A percentile compares a stretch with the other conserved stretches of the same genome.
Conservation (phyloP, 495 filamentous ascomycete genomes). For the Polyplosphaeria fusca region DNA sequence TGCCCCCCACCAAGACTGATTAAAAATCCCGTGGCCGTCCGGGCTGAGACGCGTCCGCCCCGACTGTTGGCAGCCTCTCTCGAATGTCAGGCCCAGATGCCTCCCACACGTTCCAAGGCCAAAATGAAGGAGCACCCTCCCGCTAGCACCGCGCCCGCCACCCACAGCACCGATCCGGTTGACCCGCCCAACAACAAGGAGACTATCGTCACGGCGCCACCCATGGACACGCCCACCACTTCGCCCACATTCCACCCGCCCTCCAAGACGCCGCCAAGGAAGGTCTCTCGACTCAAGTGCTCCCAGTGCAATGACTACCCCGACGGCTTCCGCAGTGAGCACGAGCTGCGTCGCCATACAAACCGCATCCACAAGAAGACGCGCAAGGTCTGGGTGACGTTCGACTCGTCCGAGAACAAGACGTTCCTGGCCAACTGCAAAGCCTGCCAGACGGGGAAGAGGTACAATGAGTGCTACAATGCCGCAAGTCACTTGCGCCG, state of each 20-base stretch:
- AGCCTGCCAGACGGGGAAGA: slow-evolving; percentile 35
- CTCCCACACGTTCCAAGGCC: slow-evolving; percentile 21
- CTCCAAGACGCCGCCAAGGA: slow-evolving; percentile 16
- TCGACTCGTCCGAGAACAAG: slow-evolving; percentile 34
- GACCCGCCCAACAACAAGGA: slow-evolving; percentile 17
- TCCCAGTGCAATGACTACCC: slow-evolving; percentile 32
- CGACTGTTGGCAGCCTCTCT: slow-evolving; percentile 6
- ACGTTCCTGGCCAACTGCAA: slow-evolving; percentile 33
- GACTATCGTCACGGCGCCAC: slow-evolving; percentile 18
- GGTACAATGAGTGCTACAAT: slow-evolving; percentile 37
- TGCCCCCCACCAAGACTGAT: slow-evolving; percentile 17
- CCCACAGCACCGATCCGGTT: slow-evolving; percentile 15
- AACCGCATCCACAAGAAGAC: slow-evolving; percentile 31
- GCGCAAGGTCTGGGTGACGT: slow-evolving; percentile 35
- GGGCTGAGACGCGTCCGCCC: slow-evolving; percentile 7
- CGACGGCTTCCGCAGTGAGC: slow-evolving; percentile 35
- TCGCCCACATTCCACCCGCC: slow-evolving; percentile 27
- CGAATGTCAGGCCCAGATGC: slow-evolving; percentile 8
- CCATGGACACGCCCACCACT: slow-evolving; percentile 18
- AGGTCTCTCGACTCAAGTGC: slow-evolving; percentile 29
- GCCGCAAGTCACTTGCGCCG: slow-evolving; percentile 34
- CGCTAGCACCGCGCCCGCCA: slow-evolving; percentile 22
- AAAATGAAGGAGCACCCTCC: slow-evolving; percentile 23
- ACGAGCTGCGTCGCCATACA: slow-evolving; percentile 31
- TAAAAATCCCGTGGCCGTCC: slow-evolving; percentile 15